Evolutionary conservation across 352 stramenopile species (phyloP).

Genomic region (Phytophthora sansomeana): DNA sequence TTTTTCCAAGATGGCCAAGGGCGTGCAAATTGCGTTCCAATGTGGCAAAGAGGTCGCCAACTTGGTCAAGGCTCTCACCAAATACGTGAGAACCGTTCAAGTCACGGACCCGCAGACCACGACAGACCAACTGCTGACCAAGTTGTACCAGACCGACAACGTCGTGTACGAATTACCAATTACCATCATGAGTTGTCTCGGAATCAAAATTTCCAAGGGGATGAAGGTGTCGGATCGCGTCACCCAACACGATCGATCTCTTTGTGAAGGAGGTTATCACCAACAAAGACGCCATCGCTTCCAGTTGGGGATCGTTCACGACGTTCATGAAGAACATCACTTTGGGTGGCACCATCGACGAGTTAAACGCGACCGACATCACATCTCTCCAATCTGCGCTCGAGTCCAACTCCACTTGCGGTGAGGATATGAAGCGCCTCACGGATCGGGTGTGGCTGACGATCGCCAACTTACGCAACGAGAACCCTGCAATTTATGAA

Average conservation of each 20-base stretch:
- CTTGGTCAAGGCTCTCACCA: constrained; percentile 43
- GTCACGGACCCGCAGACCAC: constrained; percentile 44
- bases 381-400: constrained; percentile 39
- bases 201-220: constrained; percentile 29
- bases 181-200: constrained; percentile 52
- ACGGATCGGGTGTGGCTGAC: constrained; percentile 42
- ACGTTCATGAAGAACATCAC: constrained; percentile 32
- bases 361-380: constrained; percentile 30
- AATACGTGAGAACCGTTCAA: constrained; percentile 44
- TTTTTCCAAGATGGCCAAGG: constrained; percentile 44
- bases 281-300: constrained; percentile 19
- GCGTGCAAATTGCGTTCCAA: constrained; percentile 49
- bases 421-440: constrained; percentile 44
- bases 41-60: constrained; percentile 53
- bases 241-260: constrained; percentile 30
- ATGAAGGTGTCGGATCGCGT: constrained; percentile 36
- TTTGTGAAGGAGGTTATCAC: constrained; percentile 39
- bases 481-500: constrained; percentile 30
- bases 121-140: constrained; percentile 41
- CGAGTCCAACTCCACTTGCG: constrained; percentile 43
- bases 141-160: constrained; percentile 48
- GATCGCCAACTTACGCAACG: constrained; percentile 47
- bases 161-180: constrained; percentile 50
- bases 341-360: constrained; percentile 19
- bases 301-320: constrained; percentile 13